These are phyloP conservation scores for Eucommia ulmoides DNA, from an alignment of 257 asterid species.

Conservation along the genomic window DNA sequence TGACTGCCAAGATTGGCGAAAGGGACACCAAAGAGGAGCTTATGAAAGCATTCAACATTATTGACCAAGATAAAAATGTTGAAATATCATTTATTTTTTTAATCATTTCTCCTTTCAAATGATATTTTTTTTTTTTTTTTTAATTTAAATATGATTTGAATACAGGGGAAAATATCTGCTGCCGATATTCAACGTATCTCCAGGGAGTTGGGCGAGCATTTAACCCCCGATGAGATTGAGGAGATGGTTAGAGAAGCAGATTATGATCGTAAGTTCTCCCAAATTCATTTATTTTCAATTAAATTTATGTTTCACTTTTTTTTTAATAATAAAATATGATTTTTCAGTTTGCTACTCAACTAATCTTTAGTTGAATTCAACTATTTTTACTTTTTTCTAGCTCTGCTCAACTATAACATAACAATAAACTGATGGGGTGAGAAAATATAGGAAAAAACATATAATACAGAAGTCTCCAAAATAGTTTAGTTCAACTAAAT, in stretches of 20 bases:
- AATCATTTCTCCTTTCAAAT: not conserved
- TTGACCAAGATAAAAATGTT: conserved; percentile 87
- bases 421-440: too few species aligned
- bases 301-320: conserved; percentile 2
- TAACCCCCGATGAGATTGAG: conserved; percentile 64
- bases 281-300: conserved; percentile 2
- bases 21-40: conserved; percentile 86
- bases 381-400: too few species aligned
- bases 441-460: too few species aligned
- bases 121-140: not conserved
- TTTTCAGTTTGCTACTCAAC: too few species aligned
- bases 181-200: conserved; percentile 86
- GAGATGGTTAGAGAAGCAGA: conserved; percentile 96
- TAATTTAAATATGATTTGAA: conserved; percentile 11
- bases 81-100: conserved; percentile 7
- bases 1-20: conserved; percentile 95
- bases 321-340: too few species aligned
- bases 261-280: conserved; percentile 68
- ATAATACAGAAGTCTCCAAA: too few species aligned
- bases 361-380: too few species aligned
- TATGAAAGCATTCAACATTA: conserved; percentile 70
- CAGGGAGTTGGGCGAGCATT: conserved; percentile 64
- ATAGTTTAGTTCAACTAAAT: too few species aligned
- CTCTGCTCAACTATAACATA: too few species aligned
- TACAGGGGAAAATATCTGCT: conserved; percentile 78